phyloP scores from a whole-genome alignment of 371 early-diverging fungal genomes.

The Dinochytrium kinnereticum region DNA sequence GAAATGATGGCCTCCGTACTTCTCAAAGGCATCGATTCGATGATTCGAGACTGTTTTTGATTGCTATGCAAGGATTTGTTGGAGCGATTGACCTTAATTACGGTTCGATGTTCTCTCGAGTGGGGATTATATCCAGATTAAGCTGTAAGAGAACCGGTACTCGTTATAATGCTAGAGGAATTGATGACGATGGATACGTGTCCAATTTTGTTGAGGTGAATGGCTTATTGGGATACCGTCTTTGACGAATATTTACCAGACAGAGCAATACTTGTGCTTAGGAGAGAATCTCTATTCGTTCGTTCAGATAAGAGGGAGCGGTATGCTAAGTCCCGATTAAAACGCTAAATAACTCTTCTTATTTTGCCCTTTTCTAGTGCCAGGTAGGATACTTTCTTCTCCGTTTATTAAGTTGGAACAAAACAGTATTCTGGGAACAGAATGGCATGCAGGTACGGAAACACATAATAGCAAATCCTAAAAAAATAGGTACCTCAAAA shows the following conservation, averaged over 20 bases:
- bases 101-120: constrained; percentile 35
- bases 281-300: constrained; percentile 61
- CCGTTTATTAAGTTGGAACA: neutral
- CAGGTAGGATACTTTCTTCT: neutral
- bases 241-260: neutral
- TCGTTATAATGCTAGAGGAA: constrained; percentile 94
- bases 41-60: constrained; percentile 71
- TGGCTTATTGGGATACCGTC: neutral
- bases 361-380: neutral
- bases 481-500: constrained; percentile 66
- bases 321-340: constrained; percentile 62
- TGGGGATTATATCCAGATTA: constrained; percentile 85
- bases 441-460: constrained; percentile 74
- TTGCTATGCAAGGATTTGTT: constrained; percentile 49
- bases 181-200: constrained; percentile 95
- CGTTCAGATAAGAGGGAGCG: constrained; percentile 91
- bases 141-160: constrained; percentile 95
- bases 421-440: constrained; percentile 91
- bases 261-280: neutral
- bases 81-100: constrained; percentile 20
- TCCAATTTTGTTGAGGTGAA: constrained; percentile 97
- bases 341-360: no score
- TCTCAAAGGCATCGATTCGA: constrained; percentile 72
- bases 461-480: neutral
- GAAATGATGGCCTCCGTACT: constrained; percentile 68